Base-by-base conservation (phyloP, 2,329 filamentous ascomycete genomes). In the Fusarium humuli region DNA sequence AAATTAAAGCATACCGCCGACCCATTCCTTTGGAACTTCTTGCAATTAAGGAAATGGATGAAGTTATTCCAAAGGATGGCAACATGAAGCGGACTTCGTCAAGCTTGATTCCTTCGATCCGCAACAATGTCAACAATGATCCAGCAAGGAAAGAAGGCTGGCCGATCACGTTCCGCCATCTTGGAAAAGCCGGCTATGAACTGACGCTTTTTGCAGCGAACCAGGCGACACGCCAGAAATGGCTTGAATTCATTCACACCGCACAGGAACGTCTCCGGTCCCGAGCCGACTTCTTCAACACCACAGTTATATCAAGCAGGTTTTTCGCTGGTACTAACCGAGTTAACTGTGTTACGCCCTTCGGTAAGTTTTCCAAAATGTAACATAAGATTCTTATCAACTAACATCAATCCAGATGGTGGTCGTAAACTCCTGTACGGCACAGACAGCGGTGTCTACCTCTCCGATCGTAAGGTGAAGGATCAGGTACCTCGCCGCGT, bases 21-120 rank as follows among this genome's bases (percentile, higher is more conserved):
- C 96, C 96, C 1, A 99, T 99, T 72, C 96, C 96, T 16, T 83
- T 99, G 32, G 96, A 99, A 79, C 86, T 99, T 9, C 86, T 99
- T 18, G 91, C 96, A 25, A 98, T 99, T 73, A 91, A 92, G 56
- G 95, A 98, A 78, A 98, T 99, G 95, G 95, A 98, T 56, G 94
- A 98, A 78, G 91, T 98, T 30, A 93, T 97, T 44, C 94, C 94
- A 5, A 90, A 88, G 69, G 81, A 91, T 50, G 94, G 94, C 25
- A 86, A 94, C 47, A 85, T 94, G 34, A 98, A 97, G 82, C 88
- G 96, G 54, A 91, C 94, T 16, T 97, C 95, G 2, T 96, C 94
- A 5, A 95, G 94, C 78, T 84, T 98, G 75, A 88, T 97, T 46
- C 85, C 87, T 37, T 82, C 84, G 54, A 82, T 87, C 46, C 80